These are phyloP conservation scores for Sarocladium brachiariae DNA, from an alignment of 2,329 filamentous ascomycete species.

Conservation along the genomic window DNA sequence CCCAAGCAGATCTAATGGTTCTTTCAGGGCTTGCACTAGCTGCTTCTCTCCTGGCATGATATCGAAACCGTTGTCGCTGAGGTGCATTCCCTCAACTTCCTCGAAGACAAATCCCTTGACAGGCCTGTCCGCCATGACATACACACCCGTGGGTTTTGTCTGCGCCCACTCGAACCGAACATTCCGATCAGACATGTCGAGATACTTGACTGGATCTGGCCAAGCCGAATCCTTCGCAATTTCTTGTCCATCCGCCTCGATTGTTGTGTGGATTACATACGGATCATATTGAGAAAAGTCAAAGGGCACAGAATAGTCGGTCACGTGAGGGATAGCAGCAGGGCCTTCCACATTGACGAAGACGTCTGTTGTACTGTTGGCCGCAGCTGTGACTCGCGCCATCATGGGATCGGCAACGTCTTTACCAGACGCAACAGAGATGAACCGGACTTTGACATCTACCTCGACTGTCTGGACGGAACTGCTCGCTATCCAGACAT, in stretches of 20 bases:
- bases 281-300: conserved; percentile 32
- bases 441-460: conserved; percentile 27
- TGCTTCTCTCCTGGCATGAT: conserved; percentile 40
- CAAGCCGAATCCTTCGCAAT: conserved; percentile 47
- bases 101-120: conserved; percentile 52
- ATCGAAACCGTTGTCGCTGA: conserved; percentile 54
- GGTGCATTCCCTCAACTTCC: conserved; percentile 34
- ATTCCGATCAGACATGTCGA: conserved; percentile 39
- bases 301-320: conserved; percentile 17
- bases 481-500: conserved; percentile 37
- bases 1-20: neutral
- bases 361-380: conserved; percentile 35
- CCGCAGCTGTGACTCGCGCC: conserved; percentile 18
- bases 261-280: conserved; percentile 39
- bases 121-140: conserved; percentile 33
- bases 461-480: conserved; percentile 20
- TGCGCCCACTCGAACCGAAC: conserved; percentile 27
- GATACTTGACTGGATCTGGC: conserved; percentile 57
- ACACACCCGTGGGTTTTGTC: conserved; percentile 11
- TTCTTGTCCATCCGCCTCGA: conserved; percentile 29
- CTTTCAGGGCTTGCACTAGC: conserved; percentile 13
- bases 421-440: conserved; percentile 33
- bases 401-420: conserved; percentile 23
- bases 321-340: conserved; percentile 8
- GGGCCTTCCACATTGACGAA: conserved; percentile 15